phyloP scores from a whole-genome alignment of 2,329 filamentous ascomycete genomes.

The Trichoderma pleuroti region DNA sequence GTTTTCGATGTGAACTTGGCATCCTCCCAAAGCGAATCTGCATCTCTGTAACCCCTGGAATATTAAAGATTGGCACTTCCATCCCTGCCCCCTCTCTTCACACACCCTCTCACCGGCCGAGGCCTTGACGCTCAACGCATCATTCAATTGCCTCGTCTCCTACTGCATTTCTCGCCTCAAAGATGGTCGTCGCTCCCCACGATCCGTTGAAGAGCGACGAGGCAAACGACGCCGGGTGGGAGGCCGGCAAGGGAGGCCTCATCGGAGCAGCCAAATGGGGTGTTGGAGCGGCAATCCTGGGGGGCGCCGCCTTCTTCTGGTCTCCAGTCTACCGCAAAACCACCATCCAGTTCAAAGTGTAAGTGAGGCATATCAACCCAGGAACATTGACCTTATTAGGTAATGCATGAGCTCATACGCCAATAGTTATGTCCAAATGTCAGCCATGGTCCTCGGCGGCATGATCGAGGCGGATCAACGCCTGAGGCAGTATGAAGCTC shows the following conservation, averaged over 20 bases:
- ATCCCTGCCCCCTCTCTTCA: not conserved
- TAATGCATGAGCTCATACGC: not conserved
- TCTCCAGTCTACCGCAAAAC: conserved; percentile 70
- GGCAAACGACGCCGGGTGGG: conserved; percentile 66
- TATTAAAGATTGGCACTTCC: not conserved
- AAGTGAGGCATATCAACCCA: conserved; percentile 27
- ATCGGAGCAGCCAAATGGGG: conserved; percentile 72
- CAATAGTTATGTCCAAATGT: conserved; percentile 74
- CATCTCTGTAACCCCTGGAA: not conserved
- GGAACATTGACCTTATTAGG: not conserved
- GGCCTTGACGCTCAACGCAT: not conserved
- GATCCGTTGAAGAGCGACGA: conserved; percentile 62
- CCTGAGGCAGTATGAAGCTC: conserved; percentile 64
- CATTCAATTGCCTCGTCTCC: not conserved
- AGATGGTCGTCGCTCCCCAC: conserved; percentile 32
- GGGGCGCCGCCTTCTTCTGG: conserved; percentile 57
- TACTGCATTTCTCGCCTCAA: not conserved
- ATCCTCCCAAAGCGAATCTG: not conserved
- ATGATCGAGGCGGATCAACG: conserved; percentile 72
- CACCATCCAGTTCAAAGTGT: conserved; percentile 77
- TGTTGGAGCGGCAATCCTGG: conserved; percentile 58
- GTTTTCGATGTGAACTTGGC: conserved; percentile 1
- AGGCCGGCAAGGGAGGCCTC: conserved; percentile 64
- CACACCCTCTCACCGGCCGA: not conserved
- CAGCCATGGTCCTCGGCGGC: conserved; percentile 75